Conservation (phyloP, 495 filamentous ascomycete genomes). For the Daldinia grandis region DNA sequence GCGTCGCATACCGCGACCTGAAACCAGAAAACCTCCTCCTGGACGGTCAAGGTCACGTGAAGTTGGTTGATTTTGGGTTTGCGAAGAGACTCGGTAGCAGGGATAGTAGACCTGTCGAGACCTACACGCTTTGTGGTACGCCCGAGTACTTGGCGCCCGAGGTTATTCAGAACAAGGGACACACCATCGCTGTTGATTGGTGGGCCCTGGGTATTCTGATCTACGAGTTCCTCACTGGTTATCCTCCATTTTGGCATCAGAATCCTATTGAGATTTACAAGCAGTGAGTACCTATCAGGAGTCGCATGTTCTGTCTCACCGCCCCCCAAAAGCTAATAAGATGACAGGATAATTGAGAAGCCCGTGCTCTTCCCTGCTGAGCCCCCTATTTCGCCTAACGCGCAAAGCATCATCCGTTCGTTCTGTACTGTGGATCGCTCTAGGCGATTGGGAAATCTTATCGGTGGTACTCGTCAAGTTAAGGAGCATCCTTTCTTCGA, state of each 20-base stretch:
- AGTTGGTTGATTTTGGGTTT: conserved; percentile 98
- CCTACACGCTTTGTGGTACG: conserved; percentile 95
- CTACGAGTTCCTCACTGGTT: conserved; percentile 95
- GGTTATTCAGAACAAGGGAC: conserved; percentile 94
- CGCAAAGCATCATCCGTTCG: conserved; percentile 82
- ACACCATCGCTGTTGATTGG: conserved; percentile 98
- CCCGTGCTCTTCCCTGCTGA: conserved; percentile 73
- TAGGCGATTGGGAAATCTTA: conserved; percentile 86
- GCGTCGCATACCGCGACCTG: conserved; percentile 92
- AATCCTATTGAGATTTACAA: conserved; percentile 98
- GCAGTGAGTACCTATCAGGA: conserved; percentile 59
- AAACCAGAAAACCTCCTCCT: conserved; percentile 97
- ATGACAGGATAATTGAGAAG: conserved; percentile 73
- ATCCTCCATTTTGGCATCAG: conserved; percentile 96
- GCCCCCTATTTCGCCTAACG: conserved; percentile 71
- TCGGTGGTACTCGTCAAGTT: conserved; percentile 80
- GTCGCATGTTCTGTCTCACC: background rate
- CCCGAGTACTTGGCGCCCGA: conserved; percentile 97
- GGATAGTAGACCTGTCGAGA: conserved; percentile 70
- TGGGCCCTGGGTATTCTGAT: conserved; percentile 97
- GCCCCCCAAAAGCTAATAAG: conserved; percentile 9
- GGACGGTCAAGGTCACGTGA: conserved; percentile 91
- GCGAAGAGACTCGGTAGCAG: conserved; percentile 77
- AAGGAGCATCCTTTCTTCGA: conserved; percentile 89
- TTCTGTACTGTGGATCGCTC: conserved; percentile 91